Percentiles rank a stretch among this genome's conserved stretches.
Evolutionary conservation across 768 basidiomycete genomes (phyloP).

Genomic region (Mycena latifolia): DNA sequence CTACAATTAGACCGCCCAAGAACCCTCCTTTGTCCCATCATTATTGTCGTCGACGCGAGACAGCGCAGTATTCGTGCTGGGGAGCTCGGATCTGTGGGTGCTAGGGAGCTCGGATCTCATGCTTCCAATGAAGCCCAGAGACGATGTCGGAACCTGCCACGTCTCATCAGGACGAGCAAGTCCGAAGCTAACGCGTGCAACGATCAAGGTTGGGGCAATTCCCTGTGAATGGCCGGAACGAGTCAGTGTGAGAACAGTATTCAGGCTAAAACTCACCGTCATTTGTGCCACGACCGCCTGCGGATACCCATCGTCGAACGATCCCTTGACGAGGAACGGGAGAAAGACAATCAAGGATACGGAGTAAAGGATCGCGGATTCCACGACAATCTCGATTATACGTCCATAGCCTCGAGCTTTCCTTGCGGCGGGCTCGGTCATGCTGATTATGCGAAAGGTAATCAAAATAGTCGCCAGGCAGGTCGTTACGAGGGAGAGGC

Average conservation of each 20-base stretch:
- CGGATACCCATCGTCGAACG: neutral
- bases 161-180: neutral
- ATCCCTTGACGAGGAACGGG: neutral
- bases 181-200: neutral
- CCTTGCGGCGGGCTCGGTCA: neutral
- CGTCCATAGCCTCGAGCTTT: neutral
- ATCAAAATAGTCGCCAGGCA: constrained; percentile 9
- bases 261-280: no score
- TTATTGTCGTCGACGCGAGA: no score
- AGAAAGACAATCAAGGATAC: constrained; percentile 7
- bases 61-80: no score
- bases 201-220: neutral
- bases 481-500: constrained; percentile 6
- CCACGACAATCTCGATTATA: constrained; percentile 25
- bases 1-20: no score
- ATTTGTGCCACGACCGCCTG: no score
- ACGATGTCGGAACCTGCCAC: neutral
- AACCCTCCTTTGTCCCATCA: no score
- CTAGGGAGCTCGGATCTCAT: no score
- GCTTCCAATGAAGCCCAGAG: no score
- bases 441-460: constrained; percentile 6
- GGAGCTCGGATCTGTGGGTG: no score
- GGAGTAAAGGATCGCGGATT: constrained; percentile 13
- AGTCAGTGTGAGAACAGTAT: no score
- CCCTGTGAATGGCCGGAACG: neutral